phyloP scores from a whole-genome alignment of 805 yeast genomes.

The Wickerhamiella australiensis region DNA sequence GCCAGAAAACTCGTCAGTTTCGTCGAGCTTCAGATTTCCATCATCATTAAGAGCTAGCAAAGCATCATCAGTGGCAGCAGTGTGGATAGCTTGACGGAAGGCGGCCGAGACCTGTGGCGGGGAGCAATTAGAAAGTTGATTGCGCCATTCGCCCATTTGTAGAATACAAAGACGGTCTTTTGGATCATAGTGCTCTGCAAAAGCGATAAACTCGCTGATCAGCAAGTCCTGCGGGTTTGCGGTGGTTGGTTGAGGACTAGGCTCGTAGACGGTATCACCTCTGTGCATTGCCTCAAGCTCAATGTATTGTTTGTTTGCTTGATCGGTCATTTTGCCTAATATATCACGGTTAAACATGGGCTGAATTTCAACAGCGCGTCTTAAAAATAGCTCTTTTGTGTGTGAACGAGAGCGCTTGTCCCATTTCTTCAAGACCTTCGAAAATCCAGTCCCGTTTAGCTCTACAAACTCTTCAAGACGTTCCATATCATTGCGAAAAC shows the following conservation, averaged over 20 bases:
- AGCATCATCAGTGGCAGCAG: slow-evolving; percentile 53
- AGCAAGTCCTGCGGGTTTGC: slow-evolving; percentile 40
- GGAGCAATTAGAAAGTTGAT: slow-evolving; percentile 26
- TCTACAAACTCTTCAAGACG: slow-evolving; percentile 88
- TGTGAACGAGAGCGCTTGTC: slow-evolving; percentile 92
- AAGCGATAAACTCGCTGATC: slow-evolving; percentile 49
- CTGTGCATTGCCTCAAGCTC: slow-evolving; percentile 65
- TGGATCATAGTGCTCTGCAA: slow-evolving; percentile 24
- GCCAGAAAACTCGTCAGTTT: slow-evolving; percentile 59
- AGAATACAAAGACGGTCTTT: slow-evolving; percentile 29
- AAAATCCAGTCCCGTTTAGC: slow-evolving; percentile 88
- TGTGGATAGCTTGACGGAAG: slow-evolving; percentile 54
- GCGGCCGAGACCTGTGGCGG: slow-evolving; percentile 30
- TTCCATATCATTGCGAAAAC: slow-evolving; percentile 78
- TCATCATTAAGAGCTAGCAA: slow-evolving; percentile 37
- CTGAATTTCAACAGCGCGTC: slow-evolving; percentile 90
- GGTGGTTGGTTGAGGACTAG: slow-evolving; percentile 12
- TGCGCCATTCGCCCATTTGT: slow-evolving; percentile 36
- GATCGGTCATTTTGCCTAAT: slow-evolving; percentile 71
- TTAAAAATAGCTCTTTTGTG: slow-evolving; percentile 80
- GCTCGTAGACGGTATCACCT: slow-evolving; percentile 33
- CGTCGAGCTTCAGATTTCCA: slow-evolving; percentile 46
- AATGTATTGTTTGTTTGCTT: slow-evolving; percentile 38
- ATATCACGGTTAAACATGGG: slow-evolving; percentile 90
- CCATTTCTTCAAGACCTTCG: slow-evolving; percentile 94